Evolutionary conservation across 2,329 filamentous ascomycete species (phyloP).

Genomic region (Alternaria burnsii): DNA sequence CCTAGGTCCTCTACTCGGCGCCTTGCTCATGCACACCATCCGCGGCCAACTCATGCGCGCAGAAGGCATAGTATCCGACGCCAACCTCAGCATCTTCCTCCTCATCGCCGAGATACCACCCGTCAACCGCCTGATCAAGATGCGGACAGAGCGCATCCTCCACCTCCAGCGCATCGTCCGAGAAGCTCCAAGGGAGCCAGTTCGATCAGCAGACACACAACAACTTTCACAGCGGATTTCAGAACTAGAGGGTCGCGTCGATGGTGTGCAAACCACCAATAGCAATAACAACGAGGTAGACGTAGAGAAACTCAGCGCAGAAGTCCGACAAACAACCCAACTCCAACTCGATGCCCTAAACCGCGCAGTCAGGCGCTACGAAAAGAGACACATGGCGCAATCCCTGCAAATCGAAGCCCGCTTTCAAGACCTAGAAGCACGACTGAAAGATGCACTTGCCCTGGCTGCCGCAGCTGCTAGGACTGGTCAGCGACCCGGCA

Average conservation of each 20-base stretch:
- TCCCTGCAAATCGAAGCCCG: conserved; percentile 79
- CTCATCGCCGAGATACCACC: conserved; percentile 87
- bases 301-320: conserved; percentile 54
- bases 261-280: conserved; percentile 49
- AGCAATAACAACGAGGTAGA: conserved; percentile 46
- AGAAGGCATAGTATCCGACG: conserved; percentile 88
- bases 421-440: conserved; percentile 74
- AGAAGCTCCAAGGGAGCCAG: conserved; percentile 30
- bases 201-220: conserved; percentile 30
- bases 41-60: conserved; percentile 83
- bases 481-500: conserved; percentile 47
- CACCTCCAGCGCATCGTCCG: conserved; percentile 78
- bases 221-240: conserved; percentile 70
- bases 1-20: conserved; percentile 77
- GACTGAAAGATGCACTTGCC: conserved; percentile 78
- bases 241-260: conserved; percentile 69
- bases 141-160: conserved; percentile 80
- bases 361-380: conserved; percentile 86
- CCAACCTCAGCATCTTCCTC: conserved; percentile 90
- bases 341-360: conserved; percentile 89
- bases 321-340: conserved; percentile 72
- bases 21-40: conserved; percentile 83
- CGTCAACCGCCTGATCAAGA: conserved; percentile 79
- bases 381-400: conserved; percentile 83
- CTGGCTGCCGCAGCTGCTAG: conserved; percentile 74